A percentile compares a stretch with the other conserved stretches of the same genome.
Conservation (phyloP, 1,284 basidiomycete genomes). For the Ceratobasidium sp. region DNA sequence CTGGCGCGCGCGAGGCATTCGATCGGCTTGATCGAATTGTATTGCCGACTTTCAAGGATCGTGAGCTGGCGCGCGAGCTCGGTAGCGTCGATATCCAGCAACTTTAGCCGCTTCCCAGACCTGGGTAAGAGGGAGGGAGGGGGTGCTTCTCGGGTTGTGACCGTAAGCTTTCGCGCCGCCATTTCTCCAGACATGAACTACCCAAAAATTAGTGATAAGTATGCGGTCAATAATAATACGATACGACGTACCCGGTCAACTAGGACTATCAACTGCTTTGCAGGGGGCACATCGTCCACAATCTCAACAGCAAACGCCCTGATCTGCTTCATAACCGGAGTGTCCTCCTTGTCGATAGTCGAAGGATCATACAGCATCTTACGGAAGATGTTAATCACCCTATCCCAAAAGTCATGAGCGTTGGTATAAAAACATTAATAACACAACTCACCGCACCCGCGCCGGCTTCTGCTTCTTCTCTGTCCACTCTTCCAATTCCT, state of each 20-base stretch:
- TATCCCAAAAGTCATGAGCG: conserved; percentile 54
- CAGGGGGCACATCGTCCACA: conserved; percentile 70
- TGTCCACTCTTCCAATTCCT: conserved; percentile 85
- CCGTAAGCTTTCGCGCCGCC: conserved; percentile 60
- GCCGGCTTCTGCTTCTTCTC: conserved; percentile 91
- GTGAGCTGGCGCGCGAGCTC: conserved; percentile 96
- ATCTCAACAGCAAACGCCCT: conserved; percentile 81
- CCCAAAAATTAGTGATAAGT: background rate
- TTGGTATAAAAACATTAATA: background rate
- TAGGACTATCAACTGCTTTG: conserved; percentile 76
- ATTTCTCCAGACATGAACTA: conserved; percentile 70
- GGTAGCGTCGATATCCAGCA: conserved; percentile 89
- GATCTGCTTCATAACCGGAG: conserved; percentile 80
- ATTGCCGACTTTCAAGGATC: conserved; percentile 89
- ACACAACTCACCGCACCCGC: conserved; percentile 76
- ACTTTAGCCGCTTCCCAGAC: conserved; percentile 68
- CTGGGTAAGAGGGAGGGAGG: conserved; percentile 81
- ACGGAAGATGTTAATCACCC: conserved; percentile 86
- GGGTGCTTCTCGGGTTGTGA: conserved; percentile 65
- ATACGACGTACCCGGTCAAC: conserved; percentile 81
- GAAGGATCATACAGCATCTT: conserved; percentile 84
- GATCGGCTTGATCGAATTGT: conserved; percentile 88
- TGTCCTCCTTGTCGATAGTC: conserved; percentile 84
- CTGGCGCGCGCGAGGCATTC: conserved; percentile 89
- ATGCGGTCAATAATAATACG: conserved; percentile 14